phyloP scores from a whole-genome alignment of 257 asterid genomes.

The Leonotis leonurus region DNA sequence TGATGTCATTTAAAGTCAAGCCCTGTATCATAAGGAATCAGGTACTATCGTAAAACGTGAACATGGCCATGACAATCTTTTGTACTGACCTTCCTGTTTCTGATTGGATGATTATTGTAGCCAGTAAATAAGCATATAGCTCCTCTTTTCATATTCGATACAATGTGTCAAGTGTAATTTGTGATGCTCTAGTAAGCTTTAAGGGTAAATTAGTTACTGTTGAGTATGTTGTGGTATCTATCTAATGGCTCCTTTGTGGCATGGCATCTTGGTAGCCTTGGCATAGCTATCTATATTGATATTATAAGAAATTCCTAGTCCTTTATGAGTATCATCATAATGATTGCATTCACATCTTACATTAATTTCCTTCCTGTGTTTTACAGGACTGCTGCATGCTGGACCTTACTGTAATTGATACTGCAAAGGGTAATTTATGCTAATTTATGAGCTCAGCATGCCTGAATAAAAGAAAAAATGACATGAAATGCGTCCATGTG shows the following conservation, averaged over 20 bases:
- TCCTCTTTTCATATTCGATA: background rate
- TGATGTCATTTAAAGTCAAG: background rate
- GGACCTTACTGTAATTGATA: constrained; percentile 64
- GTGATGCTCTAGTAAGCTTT: background rate
- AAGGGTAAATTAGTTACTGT: no score
- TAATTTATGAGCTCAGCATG: background rate
- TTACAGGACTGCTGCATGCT: constrained; percentile 62
- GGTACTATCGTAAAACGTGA: background rate
- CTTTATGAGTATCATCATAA: background rate
- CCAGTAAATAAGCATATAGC: background rate
- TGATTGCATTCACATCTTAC: constrained; percentile 12
- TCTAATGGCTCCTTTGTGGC: background rate
- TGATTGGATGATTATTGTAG: background rate
- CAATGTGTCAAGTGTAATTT: background rate
- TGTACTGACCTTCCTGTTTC: background rate
- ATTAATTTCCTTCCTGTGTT: constrained; percentile 8
- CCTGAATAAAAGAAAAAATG: background rate
- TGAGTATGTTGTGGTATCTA: background rate
- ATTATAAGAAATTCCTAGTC: background rate
- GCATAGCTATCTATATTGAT: background rate
- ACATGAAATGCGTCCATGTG: no score
- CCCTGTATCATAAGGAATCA: background rate
- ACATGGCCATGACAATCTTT: background rate
- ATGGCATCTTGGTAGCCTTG: background rate
- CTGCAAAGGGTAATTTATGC: constrained; percentile 58